Evolutionary conservation across 2,329 filamentous ascomycete genomes (phyloP), one percentile per base, ranked within the genome.

Genomic region (Beauveria sp.): DNA sequence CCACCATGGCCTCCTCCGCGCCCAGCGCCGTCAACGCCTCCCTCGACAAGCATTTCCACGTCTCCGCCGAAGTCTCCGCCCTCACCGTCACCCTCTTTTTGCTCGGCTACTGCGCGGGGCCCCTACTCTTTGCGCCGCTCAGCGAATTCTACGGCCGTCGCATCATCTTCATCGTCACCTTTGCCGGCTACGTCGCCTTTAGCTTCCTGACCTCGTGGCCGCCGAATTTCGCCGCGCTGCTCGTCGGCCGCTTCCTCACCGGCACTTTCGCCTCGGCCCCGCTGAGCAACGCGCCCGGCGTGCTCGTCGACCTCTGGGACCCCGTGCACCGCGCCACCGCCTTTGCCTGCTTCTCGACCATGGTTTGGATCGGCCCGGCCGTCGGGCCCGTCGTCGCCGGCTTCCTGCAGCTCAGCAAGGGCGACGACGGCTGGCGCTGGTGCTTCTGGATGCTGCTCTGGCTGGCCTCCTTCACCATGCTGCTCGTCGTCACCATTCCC

Each of bases 121-220:
- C 84, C 0, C 72, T 87, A 3, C 54, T 85, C 2, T 86, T 83
- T 66, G 83, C 83, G 1, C 84, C 83, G 0, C 67, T 85, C 22
- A 81, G 77, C 43, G 83, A 86, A 69, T 81, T 84, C 62, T 85
- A 81, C 68, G 81, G 83, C 14, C 74, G 82, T 8, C 68, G 80
- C 66, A 80, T 76, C 75, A 77, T 84, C 52, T 81, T 84, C 65
- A 79, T 81, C 68, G 69, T 78, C 52, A 76, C 76, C 0, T 83
- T 83, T 67, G 70, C 68, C 14, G 51, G 77, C 45, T 83, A 83
- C 64, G 70, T 82, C 26, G 73, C 75, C 48, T 83, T 83, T 70
- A 80, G 76, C 68, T 77, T 83, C 62, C 75, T 81, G 2, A 84
- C 81, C 65, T 79, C 82, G 12, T 85, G 82, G 65, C 76, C 82